phyloP scores from a whole-genome alignment of 2,329 filamentous ascomycete genomes.

The Lizonia empirigonia region DNA sequence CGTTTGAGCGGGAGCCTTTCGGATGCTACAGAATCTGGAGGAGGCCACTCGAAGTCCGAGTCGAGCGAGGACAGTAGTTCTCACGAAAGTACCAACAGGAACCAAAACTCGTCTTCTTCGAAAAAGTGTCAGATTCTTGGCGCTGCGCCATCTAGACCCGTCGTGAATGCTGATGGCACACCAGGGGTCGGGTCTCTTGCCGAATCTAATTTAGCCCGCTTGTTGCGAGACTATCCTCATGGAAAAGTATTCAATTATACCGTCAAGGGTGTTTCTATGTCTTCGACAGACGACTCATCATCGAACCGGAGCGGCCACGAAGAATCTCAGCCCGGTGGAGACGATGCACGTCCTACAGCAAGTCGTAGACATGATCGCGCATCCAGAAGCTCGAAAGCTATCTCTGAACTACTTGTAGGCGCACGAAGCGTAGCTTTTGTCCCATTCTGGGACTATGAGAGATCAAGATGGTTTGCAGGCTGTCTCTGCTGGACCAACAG shows the following conservation, averaged over 20 bases:
- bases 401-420: constrained; percentile 57
- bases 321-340: not conserved
- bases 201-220: constrained; percentile 27
- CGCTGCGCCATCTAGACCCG: constrained; percentile 16
- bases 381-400: constrained; percentile 49
- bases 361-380: not conserved
- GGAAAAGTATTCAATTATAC: constrained; percentile 38
- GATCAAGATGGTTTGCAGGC: constrained; percentile 46
- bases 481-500: constrained; percentile 45
- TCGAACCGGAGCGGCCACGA: constrained; percentile 1
- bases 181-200: constrained; percentile 13
- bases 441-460: constrained; percentile 49
- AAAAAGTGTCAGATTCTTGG: constrained; percentile 37
- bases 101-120: constrained; percentile 2
- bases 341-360: not conserved
- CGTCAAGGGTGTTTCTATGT: constrained; percentile 21
- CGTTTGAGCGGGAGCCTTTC: not conserved
- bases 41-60: constrained; percentile 16
- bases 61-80: constrained; percentile 27
- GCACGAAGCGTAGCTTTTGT: constrained; percentile 47
- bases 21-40: constrained; percentile 14
- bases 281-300: constrained; percentile 27
- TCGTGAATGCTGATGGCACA: constrained; percentile 3
- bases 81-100: not conserved
- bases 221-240: constrained; percentile 32